These are phyloP conservation scores for Physocladia obscura DNA, from an alignment of 192 early-diverging fungal genomes.

Conservation along the genomic window DNA sequence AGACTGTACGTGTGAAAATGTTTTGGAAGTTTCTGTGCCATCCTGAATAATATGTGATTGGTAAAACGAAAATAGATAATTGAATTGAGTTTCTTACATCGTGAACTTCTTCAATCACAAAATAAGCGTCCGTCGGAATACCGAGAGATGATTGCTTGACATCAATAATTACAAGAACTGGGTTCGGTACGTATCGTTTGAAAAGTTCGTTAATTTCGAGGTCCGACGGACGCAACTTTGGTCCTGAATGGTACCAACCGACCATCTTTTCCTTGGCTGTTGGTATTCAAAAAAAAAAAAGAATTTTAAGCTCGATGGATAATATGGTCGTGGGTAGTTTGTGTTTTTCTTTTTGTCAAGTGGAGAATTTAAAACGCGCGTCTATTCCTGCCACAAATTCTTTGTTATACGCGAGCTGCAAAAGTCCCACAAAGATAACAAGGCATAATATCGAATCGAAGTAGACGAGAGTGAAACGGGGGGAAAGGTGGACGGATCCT, in stretches of 20 bases:
- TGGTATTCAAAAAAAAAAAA: too few species aligned
- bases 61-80: slow-evolving; percentile 10
- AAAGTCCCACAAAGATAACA: too few species aligned
- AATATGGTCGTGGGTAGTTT: too few species aligned
- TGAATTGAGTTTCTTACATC: too few species aligned
- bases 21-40: slow-evolving; percentile 93
- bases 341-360: too few species aligned
- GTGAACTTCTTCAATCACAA: slow-evolving; percentile 95
- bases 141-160: slow-evolving; percentile 91
- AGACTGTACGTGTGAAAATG: slow-evolving; percentile 94
- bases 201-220: slow-evolving; percentile 98
- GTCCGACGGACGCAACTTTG: slow-evolving; percentile 93
- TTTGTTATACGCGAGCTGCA: too few species aligned
- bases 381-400: too few species aligned
- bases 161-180: slow-evolving; percentile 95
- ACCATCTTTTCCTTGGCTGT: slow-evolving; percentile 94
- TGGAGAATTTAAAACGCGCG: too few species aligned
- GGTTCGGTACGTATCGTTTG: slow-evolving; percentile 91
- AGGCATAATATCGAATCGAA: too few species aligned
- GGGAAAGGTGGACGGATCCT: slow-evolving; percentile 44
- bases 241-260: slow-evolving; percentile 99
- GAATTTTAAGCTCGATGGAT: too few species aligned
- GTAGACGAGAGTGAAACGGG: not conserved
- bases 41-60: slow-evolving; percentile 79
- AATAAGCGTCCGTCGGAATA: slow-evolving; percentile 96